phyloP scores from a whole-genome alignment of 768 basidiomycete species.

The Lentinula detonsa region DNA sequence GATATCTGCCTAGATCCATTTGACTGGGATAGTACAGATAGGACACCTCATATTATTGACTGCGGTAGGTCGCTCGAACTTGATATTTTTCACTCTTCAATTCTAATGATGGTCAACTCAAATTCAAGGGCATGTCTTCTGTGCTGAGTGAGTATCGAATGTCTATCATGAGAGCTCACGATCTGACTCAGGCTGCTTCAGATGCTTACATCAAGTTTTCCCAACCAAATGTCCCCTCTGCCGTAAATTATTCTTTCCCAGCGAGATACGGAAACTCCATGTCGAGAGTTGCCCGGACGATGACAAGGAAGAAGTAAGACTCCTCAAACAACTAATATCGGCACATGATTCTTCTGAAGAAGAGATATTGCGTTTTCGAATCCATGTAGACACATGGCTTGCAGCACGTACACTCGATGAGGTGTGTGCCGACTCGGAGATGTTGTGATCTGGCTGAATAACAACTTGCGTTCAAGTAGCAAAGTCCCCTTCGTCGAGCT shows the following conservation, averaged over 20 bases:
- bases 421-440: background rate
- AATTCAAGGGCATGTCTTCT: background rate
- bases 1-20: slow-evolving; percentile 4
- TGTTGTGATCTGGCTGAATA: background rate
- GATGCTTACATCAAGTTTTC: background rate
- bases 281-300: background rate
- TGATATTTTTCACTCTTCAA: background rate
- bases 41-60: slow-evolving; percentile 2
- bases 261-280: slow-evolving; percentile 3
- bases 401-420: background rate
- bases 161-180: background rate
- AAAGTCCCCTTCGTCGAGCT: slow-evolving; percentile 2
- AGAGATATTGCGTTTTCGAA: background rate
- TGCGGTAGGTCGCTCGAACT: background rate
- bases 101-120: background rate
- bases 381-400: background rate
- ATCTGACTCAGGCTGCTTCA: background rate
- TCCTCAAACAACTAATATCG: background rate
- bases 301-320: background rate
- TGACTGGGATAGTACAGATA: background rate
- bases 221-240: slow-evolving; percentile 1
- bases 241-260: background rate
- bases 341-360: background rate
- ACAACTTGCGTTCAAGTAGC: background rate
- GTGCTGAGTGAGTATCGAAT: background rate